Conservation (phyloP, 2,329 filamentous ascomycete species). For the Calonectria hawksworthii region DNA sequence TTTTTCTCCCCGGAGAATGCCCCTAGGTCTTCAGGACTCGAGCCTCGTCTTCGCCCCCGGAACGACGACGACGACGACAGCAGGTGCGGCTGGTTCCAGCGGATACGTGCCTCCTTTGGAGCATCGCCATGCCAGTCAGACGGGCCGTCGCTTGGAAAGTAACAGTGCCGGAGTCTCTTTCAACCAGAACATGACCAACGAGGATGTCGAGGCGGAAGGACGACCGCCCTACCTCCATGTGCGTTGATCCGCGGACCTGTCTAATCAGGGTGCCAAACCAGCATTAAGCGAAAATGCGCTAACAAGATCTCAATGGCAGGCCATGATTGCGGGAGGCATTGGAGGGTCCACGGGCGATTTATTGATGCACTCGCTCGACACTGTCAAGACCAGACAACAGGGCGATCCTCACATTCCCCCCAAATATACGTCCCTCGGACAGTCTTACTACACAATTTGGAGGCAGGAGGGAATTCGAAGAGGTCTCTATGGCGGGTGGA, state of each 20-base stretch:
- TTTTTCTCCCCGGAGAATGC: slow-evolving; percentile 39
- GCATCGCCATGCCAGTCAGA: slow-evolving; percentile 52
- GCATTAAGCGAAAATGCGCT: slow-evolving; percentile 30
- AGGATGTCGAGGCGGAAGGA: slow-evolving; percentile 57
- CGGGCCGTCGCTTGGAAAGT: slow-evolving; percentile 43
- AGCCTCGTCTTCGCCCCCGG: slow-evolving; percentile 40
- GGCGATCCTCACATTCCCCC: slow-evolving; percentile 94
- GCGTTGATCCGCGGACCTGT: slow-evolving; percentile 37
- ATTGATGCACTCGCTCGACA: slow-evolving; percentile 99
- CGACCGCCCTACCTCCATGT: slow-evolving; percentile 62
- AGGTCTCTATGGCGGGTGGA: slow-evolving; percentile 93
- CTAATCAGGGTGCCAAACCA: background rate
- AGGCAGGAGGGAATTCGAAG: slow-evolving; percentile 89
- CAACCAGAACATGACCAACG: slow-evolving; percentile 52
- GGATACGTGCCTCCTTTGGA: slow-evolving; percentile 40
- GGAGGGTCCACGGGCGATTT: slow-evolving; percentile 96
- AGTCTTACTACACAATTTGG: slow-evolving; percentile 93
- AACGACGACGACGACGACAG: slow-evolving; percentile 32
- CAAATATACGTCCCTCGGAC: slow-evolving; percentile 91
- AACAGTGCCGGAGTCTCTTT: slow-evolving; percentile 42
- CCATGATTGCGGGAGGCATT: slow-evolving; percentile 94
- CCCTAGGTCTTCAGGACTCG: slow-evolving; percentile 44
- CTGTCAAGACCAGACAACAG: slow-evolving; percentile 97
- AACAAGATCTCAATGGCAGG: slow-evolving; percentile 62
- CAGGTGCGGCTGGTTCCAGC: slow-evolving; percentile 18